A percentile compares a stretch with the other conserved stretches of the same genome.
Evolutionary conservation across 2,329 filamentous ascomycete species (phyloP).

Genomic region (Pezicula radicicola): DNA sequence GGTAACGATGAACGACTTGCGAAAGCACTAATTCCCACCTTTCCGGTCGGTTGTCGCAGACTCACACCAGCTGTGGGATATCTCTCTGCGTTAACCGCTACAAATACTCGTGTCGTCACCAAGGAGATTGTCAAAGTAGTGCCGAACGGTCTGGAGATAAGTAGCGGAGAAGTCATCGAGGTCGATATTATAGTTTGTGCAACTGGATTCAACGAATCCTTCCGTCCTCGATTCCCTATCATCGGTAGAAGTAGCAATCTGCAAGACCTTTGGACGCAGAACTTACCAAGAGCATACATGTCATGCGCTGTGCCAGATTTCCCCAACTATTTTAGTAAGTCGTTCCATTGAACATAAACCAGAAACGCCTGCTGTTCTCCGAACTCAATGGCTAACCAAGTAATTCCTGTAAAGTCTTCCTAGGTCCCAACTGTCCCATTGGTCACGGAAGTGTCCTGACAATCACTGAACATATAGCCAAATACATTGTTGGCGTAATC

Average conservation of each 20-base stretch:
- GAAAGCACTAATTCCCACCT: slow-evolving; percentile 39
- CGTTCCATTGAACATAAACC: slow-evolving; percentile 9
- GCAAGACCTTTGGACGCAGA: slow-evolving; percentile 24
- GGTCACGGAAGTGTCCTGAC: slow-evolving; percentile 27
- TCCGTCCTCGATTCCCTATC: too few relatives aligned
- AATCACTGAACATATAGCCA: slow-evolving; percentile 43
- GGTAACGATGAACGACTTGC: slow-evolving; percentile 47
- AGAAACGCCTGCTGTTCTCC: background rate
- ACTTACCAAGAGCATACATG: slow-evolving; percentile 28
- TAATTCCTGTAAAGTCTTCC: slow-evolving; percentile 14
- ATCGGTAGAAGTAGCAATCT: slow-evolving; percentile 15
- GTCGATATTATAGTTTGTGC: slow-evolving; percentile 56
- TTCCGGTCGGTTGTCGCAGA: slow-evolving; percentile 24
- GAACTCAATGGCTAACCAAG: background rate
- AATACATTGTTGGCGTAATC: slow-evolving; percentile 47
- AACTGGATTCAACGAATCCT: slow-evolving; percentile 51
- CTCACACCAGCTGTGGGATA: slow-evolving; percentile 34
- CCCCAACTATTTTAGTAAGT: slow-evolving; percentile 25
- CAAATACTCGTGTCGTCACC: slow-evolving; percentile 30
- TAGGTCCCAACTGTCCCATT: slow-evolving; percentile 28
- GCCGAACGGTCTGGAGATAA: slow-evolving; percentile 25
- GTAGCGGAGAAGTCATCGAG: slow-evolving; percentile 21
- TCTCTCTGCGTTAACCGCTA: slow-evolving; percentile 28
- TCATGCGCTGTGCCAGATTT: slow-evolving; percentile 25
- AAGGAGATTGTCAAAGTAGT: slow-evolving; percentile 29